phyloP scores from a whole-genome alignment of 1,139 yeast species.

The Candida buenavistaensis region DNA sequence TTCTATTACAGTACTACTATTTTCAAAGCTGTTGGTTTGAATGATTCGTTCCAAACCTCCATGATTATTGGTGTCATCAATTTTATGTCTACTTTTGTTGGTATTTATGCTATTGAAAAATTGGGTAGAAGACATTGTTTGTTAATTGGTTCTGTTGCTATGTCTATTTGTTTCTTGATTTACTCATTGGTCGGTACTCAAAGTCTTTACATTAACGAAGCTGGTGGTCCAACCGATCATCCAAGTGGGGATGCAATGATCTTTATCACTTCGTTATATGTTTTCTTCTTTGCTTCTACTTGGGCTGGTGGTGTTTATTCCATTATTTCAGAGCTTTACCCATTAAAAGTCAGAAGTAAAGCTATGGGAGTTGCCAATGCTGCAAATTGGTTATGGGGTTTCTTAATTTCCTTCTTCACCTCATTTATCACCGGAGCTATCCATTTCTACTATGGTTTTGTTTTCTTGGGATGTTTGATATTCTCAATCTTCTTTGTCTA shows the following conservation, averaged over 20 bases:
- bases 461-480: constrained; percentile 68
- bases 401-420: constrained; percentile 72
- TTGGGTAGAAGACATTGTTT: constrained; percentile 72
- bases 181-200: constrained; percentile 63
- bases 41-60: constrained; percentile 76
- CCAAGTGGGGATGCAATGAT: constrained; percentile 75
- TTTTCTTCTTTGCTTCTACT: constrained; percentile 79
- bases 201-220: constrained; percentile 56
- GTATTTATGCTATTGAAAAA: constrained; percentile 65
- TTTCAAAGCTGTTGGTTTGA: constrained; percentile 76
- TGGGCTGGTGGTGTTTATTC: constrained; percentile 89
- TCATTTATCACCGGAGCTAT: constrained; percentile 59
- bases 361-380: constrained; percentile 77
- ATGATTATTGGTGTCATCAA: constrained; percentile 78
- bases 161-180: constrained; percentile 60
- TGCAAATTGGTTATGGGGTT: constrained; percentile 79
- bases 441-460: constrained; percentile 63
- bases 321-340: constrained; percentile 75
- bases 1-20: constrained; percentile 80
- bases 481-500: constrained; percentile 56
- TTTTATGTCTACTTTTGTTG: constrained; percentile 70
- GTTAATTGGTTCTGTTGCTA: constrained; percentile 45
- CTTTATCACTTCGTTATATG: constrained; percentile 74
- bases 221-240: constrained; percentile 31
- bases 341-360: constrained; percentile 76